Conservation (phyloP, 257 asterid genomes). For the Scutellaria barbata region DNA sequence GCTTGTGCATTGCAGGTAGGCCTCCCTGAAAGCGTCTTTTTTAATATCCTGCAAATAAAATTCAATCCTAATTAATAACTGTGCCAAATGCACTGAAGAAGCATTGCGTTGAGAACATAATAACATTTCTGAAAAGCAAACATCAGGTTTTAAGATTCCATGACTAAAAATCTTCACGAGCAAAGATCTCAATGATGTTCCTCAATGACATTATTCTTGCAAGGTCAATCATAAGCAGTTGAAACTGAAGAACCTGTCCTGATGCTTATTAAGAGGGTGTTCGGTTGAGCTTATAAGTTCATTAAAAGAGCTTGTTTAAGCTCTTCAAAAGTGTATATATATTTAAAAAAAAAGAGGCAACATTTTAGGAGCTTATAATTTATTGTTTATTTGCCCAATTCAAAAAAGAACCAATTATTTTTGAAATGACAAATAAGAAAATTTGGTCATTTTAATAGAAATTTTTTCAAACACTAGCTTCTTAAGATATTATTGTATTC, state of each 20-base stretch:
- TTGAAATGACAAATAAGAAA: not conserved
- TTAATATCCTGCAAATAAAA: conserved; percentile 72
- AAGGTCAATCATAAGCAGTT: conserved; percentile 3
- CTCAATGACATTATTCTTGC: not conserved
- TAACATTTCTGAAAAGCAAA: not conserved
- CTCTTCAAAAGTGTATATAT: not conserved
- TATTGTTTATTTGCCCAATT: not conserved
- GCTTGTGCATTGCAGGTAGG: conserved; percentile 72
- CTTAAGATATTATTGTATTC: not conserved
- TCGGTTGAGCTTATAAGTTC: not conserved
- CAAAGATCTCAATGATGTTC: not conserved
- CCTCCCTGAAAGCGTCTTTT: conserved; percentile 93
- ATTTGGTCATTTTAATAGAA: not conserved
- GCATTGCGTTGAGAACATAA: not conserved
- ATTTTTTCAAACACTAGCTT: not conserved
- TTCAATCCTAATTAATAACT: conserved; percentile 36
- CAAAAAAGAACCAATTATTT: not conserved
- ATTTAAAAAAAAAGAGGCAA: not conserved
- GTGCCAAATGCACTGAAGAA: conserved; percentile 2
- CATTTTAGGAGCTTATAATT: not conserved
- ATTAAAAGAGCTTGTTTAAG: not conserved
- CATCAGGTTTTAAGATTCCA: not conserved
- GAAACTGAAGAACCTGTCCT: not conserved
- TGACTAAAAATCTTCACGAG: conserved; percentile 2
- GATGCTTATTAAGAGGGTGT: not conserved